Base-by-base conservation (phyloP, 139 green algal genomes). In the Tetraselmis striata region DNA sequence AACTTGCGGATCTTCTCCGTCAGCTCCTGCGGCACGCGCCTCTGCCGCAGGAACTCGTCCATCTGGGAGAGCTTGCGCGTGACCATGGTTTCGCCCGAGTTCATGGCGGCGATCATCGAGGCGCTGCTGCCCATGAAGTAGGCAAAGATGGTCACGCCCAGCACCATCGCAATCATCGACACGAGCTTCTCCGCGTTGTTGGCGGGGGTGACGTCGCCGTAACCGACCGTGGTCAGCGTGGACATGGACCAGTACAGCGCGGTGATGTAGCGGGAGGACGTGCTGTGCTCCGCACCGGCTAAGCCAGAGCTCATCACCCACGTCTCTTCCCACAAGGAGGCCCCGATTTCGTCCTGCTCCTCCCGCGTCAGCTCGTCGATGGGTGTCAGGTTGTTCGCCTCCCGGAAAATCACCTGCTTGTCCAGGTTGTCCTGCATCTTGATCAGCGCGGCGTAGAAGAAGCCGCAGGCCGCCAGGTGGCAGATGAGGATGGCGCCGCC, bases 381-480 rank as follows among this genome's bases (percentile, higher is more conserved):
- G n/a, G n/a, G n/a, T n/a, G n/a, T n/a, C n/a, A n/a, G n/a, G n/a
- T n/a, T n/a, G n/a, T n/a, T n/a, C n/a, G n/a, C n/a, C n/a, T n/a
- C n/a, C n/a, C n/a, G n/a, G n/a, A n/a, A n/a, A n/a, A n/a, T n/a
- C n/a, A n/a, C n/a, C n/a, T n/a, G n/a, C n/a, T n/a, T n/a, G n/a
- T n/a, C n/a, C 45, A 25, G 45, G 45, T 67, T 67, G 45, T 67
- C 45, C 18, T 67, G 45, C 45, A 5, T 5, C 45, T 67, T 67
- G 45, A 67, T 5, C 11, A 25, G 45, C 11, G 83, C 32, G 28
- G 82, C 76, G 82, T 87, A 90, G 78, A 89, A 89, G 74, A 89
- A 92, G 23, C 90, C 29, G 67, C 90, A 93, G 1, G 88, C 88
- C 26, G 80, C 31, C 81, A 90, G 85, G 84, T 93, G 90, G 45